These are phyloP conservation scores for Umbelopsis sp. DNA, from an alignment of 192 early-diverging fungal genomes.

Conservation along the genomic window DNA sequence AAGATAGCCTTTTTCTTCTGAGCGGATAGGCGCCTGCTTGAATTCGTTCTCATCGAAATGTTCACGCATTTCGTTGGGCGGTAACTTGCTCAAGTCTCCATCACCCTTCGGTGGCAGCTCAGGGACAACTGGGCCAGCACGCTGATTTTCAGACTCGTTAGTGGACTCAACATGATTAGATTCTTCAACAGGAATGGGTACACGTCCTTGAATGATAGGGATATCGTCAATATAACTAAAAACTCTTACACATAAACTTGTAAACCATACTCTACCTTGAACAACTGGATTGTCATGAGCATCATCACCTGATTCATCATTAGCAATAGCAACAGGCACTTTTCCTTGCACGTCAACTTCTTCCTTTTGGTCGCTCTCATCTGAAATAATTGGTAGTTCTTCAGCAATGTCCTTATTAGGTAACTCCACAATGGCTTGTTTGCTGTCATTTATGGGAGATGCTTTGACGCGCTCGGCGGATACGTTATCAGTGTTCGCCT, in stretches of 20 bases:
- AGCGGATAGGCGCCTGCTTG: slow-evolving; percentile 1
- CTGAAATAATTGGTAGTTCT: not conserved
- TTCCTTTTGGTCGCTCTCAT: too few relatives aligned
- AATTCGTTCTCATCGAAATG: not conserved
- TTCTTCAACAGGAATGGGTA: too few relatives aligned
- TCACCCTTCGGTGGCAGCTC: not conserved
- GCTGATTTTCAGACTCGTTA: not conserved
- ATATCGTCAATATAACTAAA: too few relatives aligned
- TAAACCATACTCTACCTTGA: too few relatives aligned
- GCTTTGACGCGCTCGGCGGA: not conserved
- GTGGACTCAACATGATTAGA: not conserved
- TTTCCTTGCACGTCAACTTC: too few relatives aligned
- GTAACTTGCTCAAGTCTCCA: not conserved
- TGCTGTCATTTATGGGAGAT: not conserved
- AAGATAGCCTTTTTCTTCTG: not conserved
- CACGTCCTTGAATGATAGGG: too few relatives aligned
- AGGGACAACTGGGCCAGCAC: not conserved
- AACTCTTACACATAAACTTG: too few relatives aligned
- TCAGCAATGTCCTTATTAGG: not conserved
- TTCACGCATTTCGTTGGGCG: not conserved
- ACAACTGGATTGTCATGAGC: too few relatives aligned
- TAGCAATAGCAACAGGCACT: too few relatives aligned
- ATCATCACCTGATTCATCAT: too few relatives aligned
- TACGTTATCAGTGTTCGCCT: not conserved
- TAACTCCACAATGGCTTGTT: not conserved